Evolutionary conservation across 352 stramenopile species (phyloP).

Genomic region (Phytophthora europaea): DNA sequence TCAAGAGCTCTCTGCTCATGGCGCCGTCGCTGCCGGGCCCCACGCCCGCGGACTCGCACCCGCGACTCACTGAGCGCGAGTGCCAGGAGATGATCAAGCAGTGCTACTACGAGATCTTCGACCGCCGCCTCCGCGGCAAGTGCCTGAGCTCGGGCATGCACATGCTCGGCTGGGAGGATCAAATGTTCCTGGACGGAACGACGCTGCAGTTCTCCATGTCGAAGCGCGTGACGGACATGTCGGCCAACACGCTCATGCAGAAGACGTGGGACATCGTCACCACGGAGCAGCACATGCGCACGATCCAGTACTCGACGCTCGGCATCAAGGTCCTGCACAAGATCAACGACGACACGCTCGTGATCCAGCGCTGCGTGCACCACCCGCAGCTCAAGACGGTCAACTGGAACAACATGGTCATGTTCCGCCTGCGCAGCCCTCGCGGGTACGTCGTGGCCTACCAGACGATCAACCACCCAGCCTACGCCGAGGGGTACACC

Average conservation of each 20-base stretch:
- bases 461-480: slow-evolving; percentile 53
- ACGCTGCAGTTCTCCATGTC: slow-evolving; percentile 59
- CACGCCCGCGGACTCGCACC: neutral
- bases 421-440: slow-evolving; percentile 54
- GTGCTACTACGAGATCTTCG: slow-evolving; percentile 64
- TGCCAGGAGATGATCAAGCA: slow-evolving; percentile 62
- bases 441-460: slow-evolving; percentile 60
- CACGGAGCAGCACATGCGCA: slow-evolving; percentile 60
- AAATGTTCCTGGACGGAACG: slow-evolving; percentile 60
- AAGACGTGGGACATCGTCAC: slow-evolving; percentile 65
- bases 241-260: slow-evolving; percentile 48
- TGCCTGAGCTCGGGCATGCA: slow-evolving; percentile 53
- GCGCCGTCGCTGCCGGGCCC: slow-evolving; percentile 19
- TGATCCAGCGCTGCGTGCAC: slow-evolving; percentile 58
- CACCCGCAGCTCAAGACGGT: slow-evolving; percentile 58
- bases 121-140: slow-evolving; percentile 44
- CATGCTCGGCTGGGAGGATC: slow-evolving; percentile 60
- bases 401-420: slow-evolving; percentile 65
- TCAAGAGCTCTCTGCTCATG: slow-evolving; percentile 34
- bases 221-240: slow-evolving; percentile 44
- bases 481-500: slow-evolving; percentile 42
- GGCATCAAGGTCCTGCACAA: slow-evolving; percentile 58
- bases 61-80: slow-evolving; percentile 38
- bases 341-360: slow-evolving; percentile 58
- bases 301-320: slow-evolving; percentile 62